Evolutionary conservation across 2,329 filamentous ascomycete genomes (phyloP).

Genomic region (Xylariaceae sp.): DNA sequence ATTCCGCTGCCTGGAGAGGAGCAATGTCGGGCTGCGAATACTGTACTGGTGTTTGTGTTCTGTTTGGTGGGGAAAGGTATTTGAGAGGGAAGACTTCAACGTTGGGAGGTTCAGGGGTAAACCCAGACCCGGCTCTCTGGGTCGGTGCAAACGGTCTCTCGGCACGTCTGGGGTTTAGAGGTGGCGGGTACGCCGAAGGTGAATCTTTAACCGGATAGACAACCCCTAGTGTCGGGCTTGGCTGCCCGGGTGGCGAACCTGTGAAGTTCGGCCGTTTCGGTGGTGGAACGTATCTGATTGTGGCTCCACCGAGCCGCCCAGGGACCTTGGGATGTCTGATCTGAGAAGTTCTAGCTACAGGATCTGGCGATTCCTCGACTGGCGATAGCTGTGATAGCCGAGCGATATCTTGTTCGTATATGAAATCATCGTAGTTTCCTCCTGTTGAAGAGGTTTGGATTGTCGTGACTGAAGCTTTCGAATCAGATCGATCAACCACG

Average conservation of each 20-base stretch:
- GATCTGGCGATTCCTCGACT: constrained; percentile 54
- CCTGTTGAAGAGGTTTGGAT: constrained; percentile 42
- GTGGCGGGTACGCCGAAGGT: constrained; percentile 35
- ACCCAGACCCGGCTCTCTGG: constrained; percentile 36
- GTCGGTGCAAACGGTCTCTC: constrained; percentile 14
- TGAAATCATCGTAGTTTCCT: constrained; percentile 41
- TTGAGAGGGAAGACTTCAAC: constrained; percentile 29
- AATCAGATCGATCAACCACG: constrained; percentile 34
- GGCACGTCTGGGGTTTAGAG: constrained; percentile 33
- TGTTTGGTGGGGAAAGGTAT: constrained; percentile 2
- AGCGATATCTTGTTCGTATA: constrained; percentile 39
- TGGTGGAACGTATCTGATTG: constrained; percentile 42
- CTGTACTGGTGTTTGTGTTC: not conserved
- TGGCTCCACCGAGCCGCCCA: constrained; percentile 37
- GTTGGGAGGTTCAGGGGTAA: constrained; percentile 34
- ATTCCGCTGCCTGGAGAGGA: not conserved
- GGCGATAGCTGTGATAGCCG: constrained; percentile 50
- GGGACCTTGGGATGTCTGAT: constrained; percentile 41
- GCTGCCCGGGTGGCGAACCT: constrained; percentile 46
- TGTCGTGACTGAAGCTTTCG: constrained; percentile 46
- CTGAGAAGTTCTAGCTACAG: constrained; percentile 41
- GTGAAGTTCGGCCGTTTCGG: constrained; percentile 41
- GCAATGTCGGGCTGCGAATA: not conserved
- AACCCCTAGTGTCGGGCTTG: constrained; percentile 50
- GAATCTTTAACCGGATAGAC: constrained; percentile 34